Evolutionary conservation across 768 basidiomycete genomes (phyloP).

Genomic region (Asterophora lycoperdoides): DNA sequence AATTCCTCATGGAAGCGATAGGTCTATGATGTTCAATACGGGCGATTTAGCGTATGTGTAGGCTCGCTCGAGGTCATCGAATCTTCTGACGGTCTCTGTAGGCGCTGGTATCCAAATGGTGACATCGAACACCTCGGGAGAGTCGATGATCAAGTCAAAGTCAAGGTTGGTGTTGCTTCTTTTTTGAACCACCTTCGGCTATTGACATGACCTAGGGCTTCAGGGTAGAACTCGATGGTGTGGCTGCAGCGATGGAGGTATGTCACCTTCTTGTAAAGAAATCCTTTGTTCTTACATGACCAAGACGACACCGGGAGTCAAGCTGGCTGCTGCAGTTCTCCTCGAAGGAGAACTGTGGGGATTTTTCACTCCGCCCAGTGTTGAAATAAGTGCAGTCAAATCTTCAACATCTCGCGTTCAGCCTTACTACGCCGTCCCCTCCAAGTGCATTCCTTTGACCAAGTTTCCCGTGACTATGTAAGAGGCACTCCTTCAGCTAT

Average conservation of each 20-base stretch:
- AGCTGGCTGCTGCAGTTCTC: conserved; percentile 45
- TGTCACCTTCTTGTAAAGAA: not conserved
- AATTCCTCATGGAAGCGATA: conserved; percentile 6
- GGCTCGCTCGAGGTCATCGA: not conserved
- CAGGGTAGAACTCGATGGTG: conserved; percentile 58
- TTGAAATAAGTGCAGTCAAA: conserved; percentile 35
- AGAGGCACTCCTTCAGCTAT: conserved; percentile 15
- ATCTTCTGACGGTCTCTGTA: conserved; percentile 13
- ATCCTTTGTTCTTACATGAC: not conserved
- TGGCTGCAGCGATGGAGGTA: conserved; percentile 56
- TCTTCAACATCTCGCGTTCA: conserved; percentile 45
- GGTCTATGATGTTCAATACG: conserved; percentile 55
- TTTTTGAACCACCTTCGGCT: not conserved
- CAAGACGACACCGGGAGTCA: conserved; percentile 19
- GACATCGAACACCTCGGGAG: conserved; percentile 54
- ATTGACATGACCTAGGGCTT: conserved; percentile 38
- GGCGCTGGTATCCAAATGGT: conserved; percentile 49
- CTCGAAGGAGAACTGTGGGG: conserved; percentile 54
- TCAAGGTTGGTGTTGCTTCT: conserved; percentile 36
- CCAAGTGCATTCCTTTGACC: conserved; percentile 37
- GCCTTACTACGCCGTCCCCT: conserved; percentile 57
- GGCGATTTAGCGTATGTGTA: conserved; percentile 48
- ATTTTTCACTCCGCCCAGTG: conserved; percentile 41
- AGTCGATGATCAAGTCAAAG: conserved; percentile 59
- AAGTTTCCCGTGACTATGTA: conserved; percentile 50